A percentile compares a stretch with the other conserved stretches of the same genome.
Evolutionary conservation across 768 basidiomycete species (phyloP).

Genomic region (Lactifluus hygrophoroides): DNA sequence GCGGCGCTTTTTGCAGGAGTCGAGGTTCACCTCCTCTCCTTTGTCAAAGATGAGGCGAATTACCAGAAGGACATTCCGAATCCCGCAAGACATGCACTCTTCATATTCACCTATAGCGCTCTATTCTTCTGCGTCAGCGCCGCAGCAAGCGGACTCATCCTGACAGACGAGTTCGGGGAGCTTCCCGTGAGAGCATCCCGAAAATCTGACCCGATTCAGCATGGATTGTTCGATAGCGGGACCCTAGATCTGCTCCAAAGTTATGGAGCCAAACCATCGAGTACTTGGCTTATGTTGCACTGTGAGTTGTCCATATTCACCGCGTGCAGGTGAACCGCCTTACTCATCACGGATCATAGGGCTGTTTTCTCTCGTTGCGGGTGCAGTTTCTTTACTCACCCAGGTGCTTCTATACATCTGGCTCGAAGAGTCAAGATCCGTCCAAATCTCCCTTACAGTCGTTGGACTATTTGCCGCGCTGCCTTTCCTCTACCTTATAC

Average conservation of each 20-base stretch:
- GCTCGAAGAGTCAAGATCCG: slow-evolving; percentile 13
- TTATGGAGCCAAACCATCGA: slow-evolving; percentile 14
- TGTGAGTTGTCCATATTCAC: slow-evolving; percentile 5
- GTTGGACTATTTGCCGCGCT: slow-evolving; percentile 3
- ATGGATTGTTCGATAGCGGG: slow-evolving; percentile 13
- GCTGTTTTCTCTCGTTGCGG: slow-evolving; percentile 10
- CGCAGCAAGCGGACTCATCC: slow-evolving; percentile 15
- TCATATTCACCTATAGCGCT: slow-evolving; percentile 17
- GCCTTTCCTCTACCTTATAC: slow-evolving; percentile 9
- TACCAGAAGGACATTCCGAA: not conserved
- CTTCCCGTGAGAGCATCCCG: slow-evolving; percentile 17
- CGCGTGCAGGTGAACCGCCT: not conserved
- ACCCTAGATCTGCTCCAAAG: slow-evolving; percentile 4
- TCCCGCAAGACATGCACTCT: slow-evolving; percentile 4
- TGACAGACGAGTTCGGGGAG: slow-evolving; percentile 16
- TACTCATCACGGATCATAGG: slow-evolving; percentile 1
- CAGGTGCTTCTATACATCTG: slow-evolving; percentile 11
- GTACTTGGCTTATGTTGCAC: slow-evolving; percentile 17
- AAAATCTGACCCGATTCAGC: not conserved
- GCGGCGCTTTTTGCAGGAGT: slow-evolving; percentile 11
- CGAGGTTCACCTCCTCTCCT: slow-evolving; percentile 14
- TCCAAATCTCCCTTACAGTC: slow-evolving; percentile 9
- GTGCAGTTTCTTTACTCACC: not conserved
- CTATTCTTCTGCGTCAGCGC: slow-evolving; percentile 18
- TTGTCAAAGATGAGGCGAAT: slow-evolving; percentile 3